Conservation (phyloP, 306 rosid genomes). For the Spatholobus suberectus region DNA sequence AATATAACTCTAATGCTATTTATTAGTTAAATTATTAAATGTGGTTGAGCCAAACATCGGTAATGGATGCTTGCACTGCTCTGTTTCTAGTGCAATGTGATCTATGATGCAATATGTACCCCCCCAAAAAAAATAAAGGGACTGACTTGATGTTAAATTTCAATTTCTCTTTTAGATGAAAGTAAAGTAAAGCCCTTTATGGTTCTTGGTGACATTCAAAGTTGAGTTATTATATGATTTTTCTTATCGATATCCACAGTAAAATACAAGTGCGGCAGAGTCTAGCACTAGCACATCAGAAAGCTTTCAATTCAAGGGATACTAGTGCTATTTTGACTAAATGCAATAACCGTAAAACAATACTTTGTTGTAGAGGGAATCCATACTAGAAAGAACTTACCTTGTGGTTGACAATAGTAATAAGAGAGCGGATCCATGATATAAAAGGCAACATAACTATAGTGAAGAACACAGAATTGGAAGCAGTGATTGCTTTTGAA, state of each 20-base stretch:
- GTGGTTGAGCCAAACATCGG: constrained; percentile 35
- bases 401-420: background rate
- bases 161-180: background rate
- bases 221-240: background rate
- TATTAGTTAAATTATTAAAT: constrained; percentile 48
- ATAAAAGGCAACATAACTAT: no score
- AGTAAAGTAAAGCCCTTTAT: background rate
- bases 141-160: constrained; percentile 2
- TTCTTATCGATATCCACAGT: background rate
- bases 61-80: background rate
- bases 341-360: background rate
- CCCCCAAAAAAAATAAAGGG: background rate
- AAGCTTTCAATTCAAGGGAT: background rate
- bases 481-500: no score
- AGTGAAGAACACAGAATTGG: no score
- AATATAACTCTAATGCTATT: constrained; percentile 19
- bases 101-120: constrained; percentile 33
- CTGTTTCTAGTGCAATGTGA: no score
- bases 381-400: constrained; percentile 15
- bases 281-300: background rate
- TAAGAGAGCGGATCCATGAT: no score
- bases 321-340: background rate
- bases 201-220: background rate
- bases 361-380: background rate
- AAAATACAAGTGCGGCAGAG: background rate